Conservation (phyloP, 1,284 basidiomycete species). For the Cryptococcus sp. region DNA sequence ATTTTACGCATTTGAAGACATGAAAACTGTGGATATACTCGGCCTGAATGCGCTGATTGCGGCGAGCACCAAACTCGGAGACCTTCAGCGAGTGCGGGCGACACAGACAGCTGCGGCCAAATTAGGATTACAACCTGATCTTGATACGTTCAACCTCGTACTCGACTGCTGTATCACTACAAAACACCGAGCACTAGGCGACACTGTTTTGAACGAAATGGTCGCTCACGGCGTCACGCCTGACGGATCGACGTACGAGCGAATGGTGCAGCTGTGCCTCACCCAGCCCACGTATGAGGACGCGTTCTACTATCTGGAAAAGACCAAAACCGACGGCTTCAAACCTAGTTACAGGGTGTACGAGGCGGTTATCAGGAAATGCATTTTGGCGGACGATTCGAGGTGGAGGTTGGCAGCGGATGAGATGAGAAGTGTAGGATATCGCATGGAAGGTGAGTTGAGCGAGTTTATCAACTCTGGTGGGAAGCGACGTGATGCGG, state of each 20-base stretch:
- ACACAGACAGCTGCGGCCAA: constrained; percentile 67
- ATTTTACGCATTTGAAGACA: constrained; percentile 65
- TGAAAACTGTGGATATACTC: constrained; percentile 61
- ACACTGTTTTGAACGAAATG: constrained; percentile 45
- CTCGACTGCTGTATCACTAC: constrained; percentile 63
- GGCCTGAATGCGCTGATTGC: constrained; percentile 67
- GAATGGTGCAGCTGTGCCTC: constrained; percentile 67
- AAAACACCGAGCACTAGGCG: constrained; percentile 39
- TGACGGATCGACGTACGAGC: constrained; percentile 64
- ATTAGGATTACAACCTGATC: constrained; percentile 61
- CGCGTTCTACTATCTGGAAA: constrained; percentile 82
- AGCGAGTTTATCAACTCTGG: constrained; percentile 19
- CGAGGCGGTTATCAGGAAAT: constrained; percentile 63
- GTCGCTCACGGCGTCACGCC: constrained; percentile 54
- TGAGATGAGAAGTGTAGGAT: constrained; percentile 61
- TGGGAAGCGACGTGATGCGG: constrained; percentile 7
- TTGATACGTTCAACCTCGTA: constrained; percentile 70
- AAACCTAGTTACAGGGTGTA: constrained; percentile 64
- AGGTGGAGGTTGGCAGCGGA: constrained; percentile 67
- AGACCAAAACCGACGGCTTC: constrained; percentile 70
- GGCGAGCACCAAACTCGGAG: constrained; percentile 64
- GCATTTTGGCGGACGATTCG: constrained; percentile 61
- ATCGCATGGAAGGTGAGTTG: constrained; percentile 17
- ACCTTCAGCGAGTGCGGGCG: constrained; percentile 74
- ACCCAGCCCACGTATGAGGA: constrained; percentile 74